Evolutionary conservation across 2,329 filamentous ascomycete genomes (phyloP), one percentile per base, ranked within the genome.

Genomic region (Talaromyces sp.): DNA sequence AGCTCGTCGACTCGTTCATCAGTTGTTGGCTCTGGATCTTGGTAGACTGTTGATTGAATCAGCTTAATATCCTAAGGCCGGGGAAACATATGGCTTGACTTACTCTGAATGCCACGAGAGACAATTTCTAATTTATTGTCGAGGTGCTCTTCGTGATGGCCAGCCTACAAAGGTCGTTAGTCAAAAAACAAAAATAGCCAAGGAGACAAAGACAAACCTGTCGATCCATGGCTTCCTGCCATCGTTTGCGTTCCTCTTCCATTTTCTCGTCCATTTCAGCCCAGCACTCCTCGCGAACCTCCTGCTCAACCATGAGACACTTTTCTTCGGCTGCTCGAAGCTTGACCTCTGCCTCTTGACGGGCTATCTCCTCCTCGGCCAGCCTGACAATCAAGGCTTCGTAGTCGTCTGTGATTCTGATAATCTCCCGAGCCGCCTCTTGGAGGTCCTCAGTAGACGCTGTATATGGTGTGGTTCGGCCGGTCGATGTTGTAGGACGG

Each of bases 201-300:
- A 43, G 27, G 1, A 10, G 25, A 27, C 45, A 5, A 56, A 60
- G 64, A 51, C 63, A 67, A 69, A 88, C 85, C 75, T 97, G 93
- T 5, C 90, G 86, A 19, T 91, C 90, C 76, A 93, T 86, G 0
- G 88, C 90, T 0, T 85, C 86, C 74, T 94, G 90, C 91, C 92
- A 97, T n/a, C 91, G 84, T 10, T 86, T 84, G 76, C 91, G 86
- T 75, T 97, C 93, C 13, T 89, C 80, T 22, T 88, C 86, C 56
- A 97, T 84, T 11, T 88, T 86, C 66, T 86, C 82, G 73, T 99
- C 95, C 81, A 96, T 96, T 73, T 97, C 95, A 2, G 81, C 83
- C 70, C 89, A 93, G 71, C 93, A 94, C 70, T 98, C 94, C 73
- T 97, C 94, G 25, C 95, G 89, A 34, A 98, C 87, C 5, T 90